Evolutionary conservation across 177 flowering plant genomes (phyloP), one percentile per base, ranked within the genome.

Genomic region (Tripterygium wilfordii): DNA sequence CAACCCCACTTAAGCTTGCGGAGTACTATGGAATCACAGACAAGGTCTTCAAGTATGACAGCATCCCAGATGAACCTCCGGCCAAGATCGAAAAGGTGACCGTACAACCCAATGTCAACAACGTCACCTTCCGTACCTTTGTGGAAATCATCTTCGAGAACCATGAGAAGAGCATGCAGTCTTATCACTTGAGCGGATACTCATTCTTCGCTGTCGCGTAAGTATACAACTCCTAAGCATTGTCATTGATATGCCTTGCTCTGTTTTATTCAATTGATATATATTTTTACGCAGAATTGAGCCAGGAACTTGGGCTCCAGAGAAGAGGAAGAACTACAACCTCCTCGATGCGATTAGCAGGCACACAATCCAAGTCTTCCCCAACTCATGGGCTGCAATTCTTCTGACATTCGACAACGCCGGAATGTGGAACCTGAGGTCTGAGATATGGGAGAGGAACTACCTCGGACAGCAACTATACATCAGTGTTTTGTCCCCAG

Each of bases 351-450:
- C 58, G 1, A 53, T 63, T 16, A 63, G 67, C 57, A 51, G 67
- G 14, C 25, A 45, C 62, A 63, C 57, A 12, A 41, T 63, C 24
- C 67, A 57, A n/a, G 67, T 63, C 24, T 63, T 19, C 53, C 67
- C 67, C 12, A 57, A 57, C 16, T 63, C 62, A 22, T 63, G 63
- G 63, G 63, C 63, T 15, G 67, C 67, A 45, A 39, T 63, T n/a
- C n/a, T n/a, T n/a, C n/a, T n/a, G n/a, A n/a, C n/a, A n/a, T n/a
- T n/a, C n/a, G n/a, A n/a, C n/a, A 69, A 73, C 30, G 66, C 78
- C 0, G 75, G 74, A 13, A 59, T 72, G 75, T 73, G 78, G 78
- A 69, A 50, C 37, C 17, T 73, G 46, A 73, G 78, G 51, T 62
- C 75, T 0, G 48, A 53, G 37, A 12, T 22, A 15, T 30, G 42